These are phyloP conservation scores for Ophiognomonia clavigignenti-juglandacearum DNA, from an alignment of 2,329 filamentous ascomycete species.

Conservation along the genomic window DNA sequence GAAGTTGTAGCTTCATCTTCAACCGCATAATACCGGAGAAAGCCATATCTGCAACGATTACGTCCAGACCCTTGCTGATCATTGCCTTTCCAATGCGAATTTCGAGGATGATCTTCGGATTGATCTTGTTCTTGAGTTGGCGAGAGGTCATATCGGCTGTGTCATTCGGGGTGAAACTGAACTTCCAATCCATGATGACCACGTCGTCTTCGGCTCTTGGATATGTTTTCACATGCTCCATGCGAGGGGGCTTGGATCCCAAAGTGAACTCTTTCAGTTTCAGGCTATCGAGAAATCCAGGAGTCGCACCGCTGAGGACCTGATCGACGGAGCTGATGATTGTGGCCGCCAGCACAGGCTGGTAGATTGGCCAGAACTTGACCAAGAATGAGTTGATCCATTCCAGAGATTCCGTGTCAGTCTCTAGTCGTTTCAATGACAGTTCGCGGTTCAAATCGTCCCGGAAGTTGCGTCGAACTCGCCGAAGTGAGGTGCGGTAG, in stretches of 20 bases:
- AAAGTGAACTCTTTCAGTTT: conserved; percentile 91
- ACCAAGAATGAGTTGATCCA: conserved; percentile 99
- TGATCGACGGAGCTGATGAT: conserved; percentile 94
- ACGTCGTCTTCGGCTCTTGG: conserved; percentile 92
- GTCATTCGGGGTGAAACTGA: conserved; percentile 97
- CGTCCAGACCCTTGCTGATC: conserved; percentile 93
- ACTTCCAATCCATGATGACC: conserved; percentile 99
- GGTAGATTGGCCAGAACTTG: conserved; percentile 99
- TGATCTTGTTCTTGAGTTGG: conserved; percentile 92
- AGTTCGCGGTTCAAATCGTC: conserved; percentile 85
- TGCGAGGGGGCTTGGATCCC: conserved; percentile 87
- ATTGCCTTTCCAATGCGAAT: conserved; percentile 93
- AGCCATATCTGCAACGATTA: conserved; percentile 97
- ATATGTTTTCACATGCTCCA: conserved; percentile 98
- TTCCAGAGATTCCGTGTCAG: conserved; percentile 86
- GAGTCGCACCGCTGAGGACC: conserved; percentile 87
- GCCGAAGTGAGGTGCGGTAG: conserved; percentile 90
- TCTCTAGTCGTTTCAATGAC: conserved; percentile 81
- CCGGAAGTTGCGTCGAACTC: conserved; percentile 90
- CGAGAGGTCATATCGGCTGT: conserved; percentile 83
- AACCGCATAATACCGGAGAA: conserved; percentile 94
- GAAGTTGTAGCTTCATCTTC: conserved; percentile 94
- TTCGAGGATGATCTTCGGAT: conserved; percentile 93
- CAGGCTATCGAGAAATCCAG: conserved; percentile 87
- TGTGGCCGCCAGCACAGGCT: conserved; percentile 85